phyloP scores from a whole-genome alignment of 805 yeast genomes.

The Priceomyces melissophilus region DNA sequence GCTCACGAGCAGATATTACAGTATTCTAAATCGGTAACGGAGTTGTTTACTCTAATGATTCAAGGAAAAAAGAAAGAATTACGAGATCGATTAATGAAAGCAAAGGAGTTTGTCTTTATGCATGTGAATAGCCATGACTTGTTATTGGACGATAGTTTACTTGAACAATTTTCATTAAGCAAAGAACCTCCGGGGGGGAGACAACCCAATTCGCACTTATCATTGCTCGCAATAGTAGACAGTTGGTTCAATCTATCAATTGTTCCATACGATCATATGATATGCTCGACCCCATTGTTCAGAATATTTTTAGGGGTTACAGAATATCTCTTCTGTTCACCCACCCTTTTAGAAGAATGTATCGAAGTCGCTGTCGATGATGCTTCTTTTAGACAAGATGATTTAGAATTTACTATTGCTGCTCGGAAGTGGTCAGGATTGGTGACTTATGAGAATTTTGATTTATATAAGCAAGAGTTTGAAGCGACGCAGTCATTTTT shows the following conservation, averaged over 20 bases:
- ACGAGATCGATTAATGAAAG: constrained; percentile 53
- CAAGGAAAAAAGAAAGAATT: constrained; percentile 62
- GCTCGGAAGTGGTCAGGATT: constrained; percentile 87
- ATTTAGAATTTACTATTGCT: constrained; percentile 86
- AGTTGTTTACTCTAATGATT: constrained; percentile 78
- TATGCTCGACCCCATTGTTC: constrained; percentile 90
- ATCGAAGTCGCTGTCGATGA: constrained; percentile 68
- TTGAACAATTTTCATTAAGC: constrained; percentile 76
- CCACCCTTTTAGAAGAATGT: constrained; percentile 77
- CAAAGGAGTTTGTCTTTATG: constrained; percentile 75
- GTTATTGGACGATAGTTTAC: constrained; percentile 70
- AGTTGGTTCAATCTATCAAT: constrained; percentile 85
- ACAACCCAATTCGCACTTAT: constrained; percentile 84
- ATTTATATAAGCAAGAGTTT: constrained; percentile 66
- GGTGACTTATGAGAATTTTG: constrained; percentile 71
- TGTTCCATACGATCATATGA: constrained; percentile 93
- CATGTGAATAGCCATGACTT: constrained; percentile 56
- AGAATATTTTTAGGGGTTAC: constrained; percentile 92
- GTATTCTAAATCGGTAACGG: constrained; percentile 81
- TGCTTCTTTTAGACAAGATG: constrained; percentile 77
- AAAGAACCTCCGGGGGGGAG: constrained; percentile 64
- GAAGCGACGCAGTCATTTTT: constrained; percentile 82
- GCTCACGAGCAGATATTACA: constrained; percentile 91
- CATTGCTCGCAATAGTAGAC: constrained; percentile 87
- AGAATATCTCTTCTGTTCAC: constrained; percentile 84